A percentile compares a stretch with the other conserved stretches of the same genome.
phyloP scores from a whole-genome alignment of 2,329 filamentous ascomycete species.

The Colletotrichum nymphaeae region DNA sequence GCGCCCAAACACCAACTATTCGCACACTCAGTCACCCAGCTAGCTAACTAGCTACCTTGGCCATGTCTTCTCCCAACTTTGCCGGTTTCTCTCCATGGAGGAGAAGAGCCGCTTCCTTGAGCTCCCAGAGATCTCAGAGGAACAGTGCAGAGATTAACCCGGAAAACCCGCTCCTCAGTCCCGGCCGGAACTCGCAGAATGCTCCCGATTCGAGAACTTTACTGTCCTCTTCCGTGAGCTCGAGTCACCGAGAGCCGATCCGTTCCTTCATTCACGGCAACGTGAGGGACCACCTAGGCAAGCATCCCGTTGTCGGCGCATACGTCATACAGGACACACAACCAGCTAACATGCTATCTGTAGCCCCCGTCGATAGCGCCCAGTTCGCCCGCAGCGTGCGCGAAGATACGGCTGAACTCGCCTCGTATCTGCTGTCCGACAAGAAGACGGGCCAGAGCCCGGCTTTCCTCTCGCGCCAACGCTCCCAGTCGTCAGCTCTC shows the following conservation, averaged over 20 bases:
- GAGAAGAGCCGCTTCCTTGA: slow-evolving; percentile 45
- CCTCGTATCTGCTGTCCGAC: slow-evolving; percentile 82
- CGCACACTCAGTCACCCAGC: not conserved
- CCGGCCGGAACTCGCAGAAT: slow-evolving; percentile 31
- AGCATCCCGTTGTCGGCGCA: slow-evolving; percentile 37
- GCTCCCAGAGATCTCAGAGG: slow-evolving; percentile 34
- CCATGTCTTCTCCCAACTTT: slow-evolving; percentile 60
- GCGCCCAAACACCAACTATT: not conserved
- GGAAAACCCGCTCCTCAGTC: slow-evolving; percentile 37
- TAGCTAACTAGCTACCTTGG: not conserved
- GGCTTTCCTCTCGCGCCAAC: slow-evolving; percentile 56
- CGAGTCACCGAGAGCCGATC: slow-evolving; percentile 70
- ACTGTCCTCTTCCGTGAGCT: slow-evolving; percentile 51
- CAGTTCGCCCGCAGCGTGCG: slow-evolving; percentile 84
- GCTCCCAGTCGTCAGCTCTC: slow-evolving; percentile 47
- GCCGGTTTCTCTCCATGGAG: slow-evolving; percentile 60
- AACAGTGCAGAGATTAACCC: slow-evolving; percentile 39
- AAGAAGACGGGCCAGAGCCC: slow-evolving; percentile 58
- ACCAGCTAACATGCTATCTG: not conserved
- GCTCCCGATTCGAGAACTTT: slow-evolving; percentile 43
- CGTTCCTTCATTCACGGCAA: slow-evolving; percentile 78
- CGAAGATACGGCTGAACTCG: slow-evolving; percentile 88
- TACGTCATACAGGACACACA: not conserved
- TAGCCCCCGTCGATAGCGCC: slow-evolving; percentile 71
- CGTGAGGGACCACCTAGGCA: slow-evolving; percentile 69